Base-by-base conservation (phyloP, 352 stramenopile genomes). In the Phytophthora chlamydospora region DNA sequence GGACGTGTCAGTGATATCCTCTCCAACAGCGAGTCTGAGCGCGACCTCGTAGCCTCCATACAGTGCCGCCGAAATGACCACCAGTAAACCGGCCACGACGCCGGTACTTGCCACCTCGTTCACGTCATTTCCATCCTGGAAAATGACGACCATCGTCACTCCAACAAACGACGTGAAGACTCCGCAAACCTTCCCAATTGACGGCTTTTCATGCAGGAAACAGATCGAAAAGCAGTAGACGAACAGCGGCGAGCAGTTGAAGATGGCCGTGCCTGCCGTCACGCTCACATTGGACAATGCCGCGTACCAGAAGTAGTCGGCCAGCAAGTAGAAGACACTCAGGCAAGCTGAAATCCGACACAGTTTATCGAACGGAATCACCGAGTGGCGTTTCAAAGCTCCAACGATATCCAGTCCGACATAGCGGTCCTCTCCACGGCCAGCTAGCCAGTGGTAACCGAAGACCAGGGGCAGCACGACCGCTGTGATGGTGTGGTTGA, bases 221-320 rank as follows among this genome's bases (percentile, higher is more conserved):
- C 75, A 88, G 35, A 88, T 70, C 17, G 78, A 88, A 50, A 88
- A 88, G 61, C 70, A 83, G 71, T 84, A 88, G n/a, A 88, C 78
- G 38, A 88, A 88, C 6, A 88, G 63, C 21, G 75, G 75, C 32
- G 75, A 82, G 53, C 66, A 80, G 60, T 82, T 88, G 75, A 83
- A 85, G 39, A 88, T 81, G 2, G 75, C 71, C 0, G 71, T 85
- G 14, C 75, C 73, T 0, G 72, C 68, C 2, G 71, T 66, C 16
- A 85, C 75, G 49, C 71, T 88, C 31, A 85, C 69, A 34, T 69
- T 74, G 32, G 61, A 50, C 17, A 85, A 58, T 34, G 78, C 73
- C 0, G 73, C 68, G 57, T 82, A 88, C 78, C 75, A 85, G 35
- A 88, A 83, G 66, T 84, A 88, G 51, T 85, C 75, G 21, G 75